These are phyloP conservation scores for Nicotiana otophora DNA, from an alignment of 257 asterid species.

Conservation along the genomic window DNA sequence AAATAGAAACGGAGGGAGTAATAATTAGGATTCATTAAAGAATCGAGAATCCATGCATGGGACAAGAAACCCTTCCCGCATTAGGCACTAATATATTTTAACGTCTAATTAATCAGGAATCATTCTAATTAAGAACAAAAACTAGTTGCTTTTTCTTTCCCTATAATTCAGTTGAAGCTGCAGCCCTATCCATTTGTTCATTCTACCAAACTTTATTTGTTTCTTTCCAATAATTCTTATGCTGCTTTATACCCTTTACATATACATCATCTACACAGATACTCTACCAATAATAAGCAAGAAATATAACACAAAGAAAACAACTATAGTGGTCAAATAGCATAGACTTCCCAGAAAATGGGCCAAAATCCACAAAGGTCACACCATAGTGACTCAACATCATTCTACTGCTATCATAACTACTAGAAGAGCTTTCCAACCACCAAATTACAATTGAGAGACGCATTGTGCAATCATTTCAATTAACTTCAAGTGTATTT, in stretches of 20 bases:
- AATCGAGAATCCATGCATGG: no score
- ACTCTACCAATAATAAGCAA: background rate
- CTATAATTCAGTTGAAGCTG: no score
- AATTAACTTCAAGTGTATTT: background rate
- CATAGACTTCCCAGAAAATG: background rate
- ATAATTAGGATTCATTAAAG: no score
- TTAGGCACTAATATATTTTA: no score
- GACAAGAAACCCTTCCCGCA: no score
- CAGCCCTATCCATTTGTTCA: no score
- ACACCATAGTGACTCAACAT: background rate
- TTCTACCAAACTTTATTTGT: no score
- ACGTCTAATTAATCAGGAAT: no score
- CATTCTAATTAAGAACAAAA: no score
- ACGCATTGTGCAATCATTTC: background rate
- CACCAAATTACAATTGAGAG: background rate
- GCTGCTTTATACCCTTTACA: background rate
- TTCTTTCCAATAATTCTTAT: no score
- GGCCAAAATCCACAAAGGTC: background rate
- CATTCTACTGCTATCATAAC: background rate
- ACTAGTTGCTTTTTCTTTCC: no score
- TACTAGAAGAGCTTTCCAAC: background rate
- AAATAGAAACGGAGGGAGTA: no score
- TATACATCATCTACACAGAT: background rate
- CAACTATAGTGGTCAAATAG: background rate
- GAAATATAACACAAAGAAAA: background rate